These are phyloP conservation scores for Eucalyptus polyanthemos DNA, from an alignment of 345 rosid genomes.

Conservation along the genomic window DNA sequence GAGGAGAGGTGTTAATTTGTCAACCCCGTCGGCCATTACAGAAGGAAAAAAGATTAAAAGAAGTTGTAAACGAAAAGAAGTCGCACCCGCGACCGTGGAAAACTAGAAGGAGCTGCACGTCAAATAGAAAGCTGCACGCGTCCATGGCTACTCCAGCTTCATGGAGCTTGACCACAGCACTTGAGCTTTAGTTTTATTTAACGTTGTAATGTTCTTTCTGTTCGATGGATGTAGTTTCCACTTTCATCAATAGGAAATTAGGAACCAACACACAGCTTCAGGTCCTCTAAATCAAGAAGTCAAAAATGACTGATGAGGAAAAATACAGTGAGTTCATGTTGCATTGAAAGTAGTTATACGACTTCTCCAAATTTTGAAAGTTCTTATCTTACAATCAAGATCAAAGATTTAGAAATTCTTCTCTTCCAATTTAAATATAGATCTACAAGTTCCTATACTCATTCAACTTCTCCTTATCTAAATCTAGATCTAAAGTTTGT, in stretches of 20 bases:
- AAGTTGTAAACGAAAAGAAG: background rate
- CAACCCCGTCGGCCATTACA: fast-evolving
- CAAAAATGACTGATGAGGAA: background rate
- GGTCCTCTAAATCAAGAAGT: background rate
- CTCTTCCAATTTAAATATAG: background rate
- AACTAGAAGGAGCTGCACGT: background rate
- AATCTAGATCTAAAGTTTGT: fast-evolving
- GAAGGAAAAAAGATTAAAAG: background rate
- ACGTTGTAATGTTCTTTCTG: background rate
- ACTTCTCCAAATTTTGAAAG: background rate
- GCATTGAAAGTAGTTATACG: background rate
- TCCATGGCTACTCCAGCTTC: background rate
- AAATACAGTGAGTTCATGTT: background rate
- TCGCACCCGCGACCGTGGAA: fast-evolving
- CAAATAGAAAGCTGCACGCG: background rate
- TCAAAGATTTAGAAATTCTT: background rate
- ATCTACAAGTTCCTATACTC: background rate
- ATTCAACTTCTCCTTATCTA: background rate
- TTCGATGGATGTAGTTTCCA: background rate
- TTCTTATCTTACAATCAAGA: background rate
- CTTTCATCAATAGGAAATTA: background rate
- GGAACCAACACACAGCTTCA: background rate
- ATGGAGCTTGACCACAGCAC: background rate
- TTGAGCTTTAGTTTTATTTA: background rate
- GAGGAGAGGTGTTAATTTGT: background rate